Conservation (phyloP, 164 flowering plant species). For the Kingdonia uniflora region DNA sequence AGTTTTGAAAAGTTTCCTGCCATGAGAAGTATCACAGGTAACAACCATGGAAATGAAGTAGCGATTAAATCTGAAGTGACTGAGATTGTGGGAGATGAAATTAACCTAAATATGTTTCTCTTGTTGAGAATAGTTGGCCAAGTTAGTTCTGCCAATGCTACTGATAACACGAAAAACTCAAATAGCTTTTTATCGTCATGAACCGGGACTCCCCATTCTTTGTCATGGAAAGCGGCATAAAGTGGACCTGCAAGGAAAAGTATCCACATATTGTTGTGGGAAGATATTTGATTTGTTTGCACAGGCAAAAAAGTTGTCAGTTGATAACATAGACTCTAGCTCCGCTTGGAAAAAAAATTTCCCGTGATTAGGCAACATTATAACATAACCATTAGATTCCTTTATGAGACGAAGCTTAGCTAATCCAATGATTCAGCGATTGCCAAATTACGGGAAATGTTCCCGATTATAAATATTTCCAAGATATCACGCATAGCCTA, state of each 20-base stretch:
- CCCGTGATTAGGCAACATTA: too few relatives aligned
- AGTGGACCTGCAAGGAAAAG: conserved; percentile 38
- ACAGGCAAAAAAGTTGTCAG: too few relatives aligned
- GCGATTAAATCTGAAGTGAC: background rate
- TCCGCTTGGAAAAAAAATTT: too few relatives aligned
- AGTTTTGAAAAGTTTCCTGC: conserved; percentile 65
- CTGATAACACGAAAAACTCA: conserved; percentile 67
- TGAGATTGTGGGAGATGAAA: conserved; percentile 1
- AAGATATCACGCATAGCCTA: too few relatives aligned
- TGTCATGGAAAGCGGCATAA: conserved; percentile 67
- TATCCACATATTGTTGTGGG: too few relatives aligned
- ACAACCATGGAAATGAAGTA: background rate
- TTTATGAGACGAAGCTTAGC: too few relatives aligned
- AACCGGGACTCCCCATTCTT: conserved; percentile 90
- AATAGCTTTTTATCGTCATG: conserved; percentile 62
- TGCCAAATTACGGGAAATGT: background rate
- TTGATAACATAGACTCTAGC: too few relatives aligned
- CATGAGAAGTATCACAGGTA: background rate
- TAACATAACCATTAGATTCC: too few relatives aligned
- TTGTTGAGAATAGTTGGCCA: conserved; percentile 67
- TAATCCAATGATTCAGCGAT: too few relatives aligned
- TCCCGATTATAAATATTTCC: too few relatives aligned
- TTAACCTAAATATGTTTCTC: conserved; percentile 63
- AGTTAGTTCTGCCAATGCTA: conserved; percentile 66
- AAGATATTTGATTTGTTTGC: too few relatives aligned